Percentiles rank a stretch among this genome's conserved stretches.
Conservation (phyloP, 1,284 basidiomycete genomes). For the Trametes pubescens region DNA sequence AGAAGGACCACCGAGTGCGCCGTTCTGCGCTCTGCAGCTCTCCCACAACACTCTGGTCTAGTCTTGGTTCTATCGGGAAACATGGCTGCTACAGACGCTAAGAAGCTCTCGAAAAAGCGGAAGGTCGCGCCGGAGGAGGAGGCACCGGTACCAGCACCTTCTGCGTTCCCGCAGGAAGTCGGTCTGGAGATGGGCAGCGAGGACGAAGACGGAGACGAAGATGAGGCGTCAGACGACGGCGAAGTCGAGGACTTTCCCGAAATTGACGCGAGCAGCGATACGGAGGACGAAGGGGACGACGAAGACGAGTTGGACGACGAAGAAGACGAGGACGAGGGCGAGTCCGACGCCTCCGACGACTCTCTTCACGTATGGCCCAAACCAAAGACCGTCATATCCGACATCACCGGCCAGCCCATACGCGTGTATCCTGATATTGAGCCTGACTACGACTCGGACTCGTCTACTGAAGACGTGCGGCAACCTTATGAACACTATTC, state of each 20-base stretch:
- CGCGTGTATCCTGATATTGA: conserved; percentile 95
- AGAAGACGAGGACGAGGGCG: conserved; percentile 47
- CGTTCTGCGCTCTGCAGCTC: neutral
- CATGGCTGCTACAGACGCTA: conserved; percentile 49
- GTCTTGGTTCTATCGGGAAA: neutral
- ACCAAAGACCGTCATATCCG: conserved; percentile 74
- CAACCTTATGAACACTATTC: conserved; percentile 30
- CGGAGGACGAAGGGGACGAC: conserved; percentile 52
- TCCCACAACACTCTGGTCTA: conserved; percentile 14
- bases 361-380: conserved; percentile 64
- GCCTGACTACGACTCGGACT: conserved; percentile 96
- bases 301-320: conserved; percentile 48
- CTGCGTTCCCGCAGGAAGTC: conserved; percentile 50
- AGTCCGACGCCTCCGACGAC: conserved; percentile 47
- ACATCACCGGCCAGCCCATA: conserved; percentile 90
- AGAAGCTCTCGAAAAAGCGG: conserved; percentile 59
- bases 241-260: conserved; percentile 64
- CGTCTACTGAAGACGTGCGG: conserved; percentile 95
- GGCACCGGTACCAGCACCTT: conserved; percentile 31
- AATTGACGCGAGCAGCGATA: conserved; percentile 59
- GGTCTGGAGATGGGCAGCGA: conserved; percentile 75
- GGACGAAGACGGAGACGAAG: conserved; percentile 63
- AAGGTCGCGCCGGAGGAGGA: conserved; percentile 52
- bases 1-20: neutral
- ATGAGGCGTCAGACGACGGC: conserved; percentile 53